Evolutionary conservation across 495 filamentous ascomycete species (phyloP).

Genomic region (Penicillium verhagenii): DNA sequence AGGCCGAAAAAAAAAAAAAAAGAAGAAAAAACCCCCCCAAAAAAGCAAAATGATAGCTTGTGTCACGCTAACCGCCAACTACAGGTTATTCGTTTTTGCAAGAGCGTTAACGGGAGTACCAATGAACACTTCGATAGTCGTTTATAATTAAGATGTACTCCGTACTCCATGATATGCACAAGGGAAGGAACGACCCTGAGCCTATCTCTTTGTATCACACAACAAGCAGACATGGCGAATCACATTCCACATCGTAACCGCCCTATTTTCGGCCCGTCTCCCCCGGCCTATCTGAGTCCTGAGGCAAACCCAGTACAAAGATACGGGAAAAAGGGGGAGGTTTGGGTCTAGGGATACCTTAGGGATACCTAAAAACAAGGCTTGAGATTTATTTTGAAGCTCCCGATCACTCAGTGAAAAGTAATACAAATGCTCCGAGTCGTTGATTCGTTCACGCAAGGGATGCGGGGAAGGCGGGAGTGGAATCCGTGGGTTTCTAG

Average conservation of each 20-base stretch:
- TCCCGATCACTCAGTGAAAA: conserved; percentile 1
- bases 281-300: conserved; percentile 12
- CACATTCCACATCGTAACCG: conserved; percentile 16
- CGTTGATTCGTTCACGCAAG: conserved; percentile 22
- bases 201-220: conserved; percentile 16
- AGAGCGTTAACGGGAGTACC: no score
- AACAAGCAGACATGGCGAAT: conserved; percentile 13
- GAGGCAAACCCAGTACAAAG: no score
- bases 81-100: background rate
- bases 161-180: background rate
- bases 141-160: no score
- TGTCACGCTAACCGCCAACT: background rate
- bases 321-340: background rate
- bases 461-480: conserved; percentile 23
- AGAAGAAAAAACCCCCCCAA: background rate
- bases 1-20: background rate
- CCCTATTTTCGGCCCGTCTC: conserved; percentile 18
- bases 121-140: no score
- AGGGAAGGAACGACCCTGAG: background rate
- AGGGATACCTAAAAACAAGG: no score
- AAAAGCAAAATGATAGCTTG: background rate
- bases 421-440: background rate
- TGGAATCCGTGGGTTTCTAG: conserved; percentile 21
- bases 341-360: background rate
- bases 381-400: conserved; percentile 2